Percentiles rank a stretch among this genome's conserved stretches.
Evolutionary conservation across 2,329 filamentous ascomycete genomes (phyloP).

Genomic region (Arthroderma uncinatum): DNA sequence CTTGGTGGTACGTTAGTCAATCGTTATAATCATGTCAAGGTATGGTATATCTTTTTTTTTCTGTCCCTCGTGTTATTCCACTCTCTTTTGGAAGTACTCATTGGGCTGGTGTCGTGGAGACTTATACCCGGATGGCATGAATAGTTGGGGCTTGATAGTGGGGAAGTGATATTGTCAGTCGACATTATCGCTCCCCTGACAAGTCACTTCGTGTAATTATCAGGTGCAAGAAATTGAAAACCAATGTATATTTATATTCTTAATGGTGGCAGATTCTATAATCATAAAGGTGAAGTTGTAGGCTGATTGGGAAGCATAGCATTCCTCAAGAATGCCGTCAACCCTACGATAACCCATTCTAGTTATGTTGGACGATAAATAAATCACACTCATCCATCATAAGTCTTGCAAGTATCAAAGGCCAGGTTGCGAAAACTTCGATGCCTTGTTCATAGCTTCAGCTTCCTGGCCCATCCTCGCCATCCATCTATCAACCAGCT

Average conservation of each 20-base stretch:
- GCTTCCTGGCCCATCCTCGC: slow-evolving; percentile 74
- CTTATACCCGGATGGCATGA: not conserved
- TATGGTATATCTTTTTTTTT: not conserved
- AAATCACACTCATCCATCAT: no score
- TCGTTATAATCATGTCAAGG: not conserved
- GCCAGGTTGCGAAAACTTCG: slow-evolving; percentile 33
- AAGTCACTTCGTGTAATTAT: not conserved
- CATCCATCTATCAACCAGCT: slow-evolving; percentile 88
- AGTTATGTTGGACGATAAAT: no score
- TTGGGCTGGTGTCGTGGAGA: not conserved
- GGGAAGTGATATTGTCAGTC: not conserved
- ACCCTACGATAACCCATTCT: no score
- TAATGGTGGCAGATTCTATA: no score
- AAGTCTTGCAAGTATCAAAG: no score
- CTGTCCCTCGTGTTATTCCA: not conserved
- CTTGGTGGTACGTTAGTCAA: not conserved
- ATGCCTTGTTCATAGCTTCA: slow-evolving; percentile 65
- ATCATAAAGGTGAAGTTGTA: no score
- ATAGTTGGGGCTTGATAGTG: not conserved
- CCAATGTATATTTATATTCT: not conserved
- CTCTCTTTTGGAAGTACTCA: not conserved
- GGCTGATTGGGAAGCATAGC: no score
- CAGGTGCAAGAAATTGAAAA: not conserved
- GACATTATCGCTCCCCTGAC: not conserved
- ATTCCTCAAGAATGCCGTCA: no score